Conservation (phyloP, 2,329 filamentous ascomycete genomes). For the Aspergillus udagawae region DNA sequence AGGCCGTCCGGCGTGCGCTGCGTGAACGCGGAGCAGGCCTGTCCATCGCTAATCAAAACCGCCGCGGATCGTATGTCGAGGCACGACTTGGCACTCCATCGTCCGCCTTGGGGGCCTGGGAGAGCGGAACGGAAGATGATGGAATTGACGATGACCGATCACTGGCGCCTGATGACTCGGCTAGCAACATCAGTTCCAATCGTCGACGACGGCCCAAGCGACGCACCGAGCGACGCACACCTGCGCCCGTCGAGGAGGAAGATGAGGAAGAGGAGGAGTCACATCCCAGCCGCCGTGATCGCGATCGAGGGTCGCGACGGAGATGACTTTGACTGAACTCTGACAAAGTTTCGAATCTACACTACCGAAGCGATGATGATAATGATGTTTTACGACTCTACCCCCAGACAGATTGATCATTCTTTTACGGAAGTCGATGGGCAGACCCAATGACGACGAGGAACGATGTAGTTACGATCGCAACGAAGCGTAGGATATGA, state of each 20-base stretch:
- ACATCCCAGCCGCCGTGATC: constrained; percentile 22
- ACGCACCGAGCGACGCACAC: constrained; percentile 46
- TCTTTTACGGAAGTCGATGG: background rate
- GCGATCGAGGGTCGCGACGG: constrained; percentile 20
- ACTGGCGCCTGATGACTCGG: constrained; percentile 47
- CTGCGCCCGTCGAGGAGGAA: constrained; percentile 46
- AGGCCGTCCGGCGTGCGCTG: constrained; percentile 71
- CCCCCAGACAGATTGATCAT: too few species aligned
- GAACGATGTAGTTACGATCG: background rate
- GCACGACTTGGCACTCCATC: constrained; percentile 42
- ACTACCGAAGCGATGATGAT: background rate
- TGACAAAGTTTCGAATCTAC: background rate
- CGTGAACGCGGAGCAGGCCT: constrained; percentile 80
- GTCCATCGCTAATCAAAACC: constrained; percentile 44
- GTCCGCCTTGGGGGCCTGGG: constrained; percentile 32
- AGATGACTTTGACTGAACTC: constrained; percentile 11
- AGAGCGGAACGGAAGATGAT: constrained; percentile 43
- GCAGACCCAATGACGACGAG: background rate
- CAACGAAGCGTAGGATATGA: background rate
- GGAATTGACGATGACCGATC: constrained; percentile 43
- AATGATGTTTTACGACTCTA: background rate
- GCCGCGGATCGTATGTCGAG: constrained; percentile 40
- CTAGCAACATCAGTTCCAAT: constrained; percentile 48
- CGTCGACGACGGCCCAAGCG: constrained; percentile 43
- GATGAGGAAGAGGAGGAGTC: constrained; percentile 37